Percentiles rank a stretch among this genome's conserved stretches.
Evolutionary conservation across 192 early-diverging fungal genomes (phyloP).

Genomic region (Backusella parvicylindrica): DNA sequence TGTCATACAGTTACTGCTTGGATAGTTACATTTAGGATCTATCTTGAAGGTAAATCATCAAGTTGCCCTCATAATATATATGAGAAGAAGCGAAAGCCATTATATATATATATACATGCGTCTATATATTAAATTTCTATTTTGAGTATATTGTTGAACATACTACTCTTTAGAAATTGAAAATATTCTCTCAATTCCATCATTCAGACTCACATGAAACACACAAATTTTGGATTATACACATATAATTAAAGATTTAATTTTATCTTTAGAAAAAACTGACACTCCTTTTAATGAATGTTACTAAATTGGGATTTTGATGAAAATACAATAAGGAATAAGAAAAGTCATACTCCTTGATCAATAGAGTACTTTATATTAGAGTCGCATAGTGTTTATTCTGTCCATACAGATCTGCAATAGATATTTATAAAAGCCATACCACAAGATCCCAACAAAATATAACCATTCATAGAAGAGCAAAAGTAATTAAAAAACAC

Average conservation of each 20-base stretch:
- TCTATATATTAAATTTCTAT: background rate
- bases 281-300: background rate
- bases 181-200: background rate
- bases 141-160: background rate
- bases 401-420: background rate
- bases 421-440: background rate
- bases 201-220: background rate
- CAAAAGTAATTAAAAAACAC: background rate
- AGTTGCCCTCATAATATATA: background rate
- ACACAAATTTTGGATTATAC: background rate
- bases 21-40: background rate
- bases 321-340: background rate
- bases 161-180: background rate
- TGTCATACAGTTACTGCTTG: background rate
- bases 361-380: background rate
- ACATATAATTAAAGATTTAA: background rate
- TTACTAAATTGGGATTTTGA: background rate
- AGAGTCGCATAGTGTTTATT: no score
- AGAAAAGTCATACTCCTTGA: background rate
- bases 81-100: background rate
- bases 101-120: no score
- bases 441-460: background rate
- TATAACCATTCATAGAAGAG: background rate
- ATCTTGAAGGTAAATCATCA: background rate
- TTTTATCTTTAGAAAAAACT: background rate